Base-by-base conservation (phyloP, 768 basidiomycete genomes). In the Kwoniella botswanensis region DNA sequence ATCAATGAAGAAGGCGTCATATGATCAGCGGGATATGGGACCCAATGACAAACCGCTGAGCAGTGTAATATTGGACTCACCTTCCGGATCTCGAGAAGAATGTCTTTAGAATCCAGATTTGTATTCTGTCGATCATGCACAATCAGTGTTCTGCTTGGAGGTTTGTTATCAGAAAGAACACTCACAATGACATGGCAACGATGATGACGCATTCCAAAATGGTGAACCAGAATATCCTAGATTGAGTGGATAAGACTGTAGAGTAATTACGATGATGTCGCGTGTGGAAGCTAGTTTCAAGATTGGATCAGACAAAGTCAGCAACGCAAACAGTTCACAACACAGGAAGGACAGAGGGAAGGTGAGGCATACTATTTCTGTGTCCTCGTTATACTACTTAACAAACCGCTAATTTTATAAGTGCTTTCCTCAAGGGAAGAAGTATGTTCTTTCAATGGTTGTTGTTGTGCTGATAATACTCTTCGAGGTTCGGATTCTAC, bases 31-130 rank as follows among this genome's bases (percentile, higher is more conserved):
- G 17, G 13, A 43, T 21, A n/a, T 22, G 24, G 42, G 22, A 41
- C 24, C 18, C 59, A 9, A 11, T 50, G 26, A 53, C 13, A 11
- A 10, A 9, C 29, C n/a, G 41, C 24, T 42, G 24, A 56, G 55
- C 12, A 10, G 18, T 50, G 46, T 2, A 50, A 9, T 35, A 9
- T 9, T 42, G 35, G 21, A 70, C 73, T 79, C 90, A 87, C 83
- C 93, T 88, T 44, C 93, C 93, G 9, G 93, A 94, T 83, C 91
- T 89, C n/a, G 92, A 94, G 85, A 98, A 98, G 89, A 96, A 98
- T 21, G 93, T 95, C 84, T 95, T 93, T 24, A 98, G 88, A 56
- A 95, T 86, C 82, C 94, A 96, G 13, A 96, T 92, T 85, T 98
- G 94, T 69, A 92, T 83, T 4, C 94, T 95, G 78, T 61, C n/a